Evolutionary conservation across 108 stramenopile species (phyloP).

Genomic region (Stephanodiscus triporus): DNA sequence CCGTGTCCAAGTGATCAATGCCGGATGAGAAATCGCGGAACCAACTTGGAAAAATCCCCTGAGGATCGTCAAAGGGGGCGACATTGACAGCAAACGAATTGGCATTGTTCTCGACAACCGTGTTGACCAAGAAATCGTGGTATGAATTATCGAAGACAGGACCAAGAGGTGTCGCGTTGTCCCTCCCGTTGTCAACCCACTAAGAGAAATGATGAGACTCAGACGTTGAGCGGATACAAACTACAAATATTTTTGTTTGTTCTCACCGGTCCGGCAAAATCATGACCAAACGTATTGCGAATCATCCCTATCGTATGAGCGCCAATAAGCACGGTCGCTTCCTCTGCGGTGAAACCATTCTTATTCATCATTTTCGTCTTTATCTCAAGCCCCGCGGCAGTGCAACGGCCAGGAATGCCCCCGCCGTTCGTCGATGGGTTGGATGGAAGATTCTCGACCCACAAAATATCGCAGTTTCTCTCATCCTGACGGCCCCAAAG

Average conservation of each 20-base stretch:
- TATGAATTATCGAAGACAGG: slow-evolving; percentile 13
- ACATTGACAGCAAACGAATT: slow-evolving; percentile 4
- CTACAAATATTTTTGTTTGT: no score
- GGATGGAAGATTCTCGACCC: slow-evolving; percentile 14
- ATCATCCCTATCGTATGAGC: slow-evolving; percentile 21
- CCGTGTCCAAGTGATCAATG: slow-evolving; percentile 19
- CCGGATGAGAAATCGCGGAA: slow-evolving; percentile 1
- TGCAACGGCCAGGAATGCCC: slow-evolving; percentile 1
- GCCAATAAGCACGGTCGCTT: slow-evolving; percentile 23
- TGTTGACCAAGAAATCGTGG: slow-evolving; percentile 4
- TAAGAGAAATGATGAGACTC: no score
- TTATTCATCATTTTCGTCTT: slow-evolving; percentile 7
- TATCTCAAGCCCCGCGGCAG: slow-evolving; percentile 4
- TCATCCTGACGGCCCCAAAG: slow-evolving; percentile 13
- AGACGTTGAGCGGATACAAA: neutral
- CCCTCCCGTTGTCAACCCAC: slow-evolving; percentile 15
- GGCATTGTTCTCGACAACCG: neutral
- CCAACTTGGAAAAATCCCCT: slow-evolving; percentile 15
- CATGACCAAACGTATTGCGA: slow-evolving; percentile 16
- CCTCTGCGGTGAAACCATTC: slow-evolving; percentile 18
- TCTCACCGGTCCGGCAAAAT: neutral
- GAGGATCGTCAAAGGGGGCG: neutral
- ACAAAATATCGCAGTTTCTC: neutral
- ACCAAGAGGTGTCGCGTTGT: slow-evolving; percentile 13
- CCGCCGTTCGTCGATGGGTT: neutral